These are phyloP conservation scores for Zygosaccharomyces gambellarensis DNA, from an alignment of 805 yeast genomes.

Conservation along the genomic window DNA sequence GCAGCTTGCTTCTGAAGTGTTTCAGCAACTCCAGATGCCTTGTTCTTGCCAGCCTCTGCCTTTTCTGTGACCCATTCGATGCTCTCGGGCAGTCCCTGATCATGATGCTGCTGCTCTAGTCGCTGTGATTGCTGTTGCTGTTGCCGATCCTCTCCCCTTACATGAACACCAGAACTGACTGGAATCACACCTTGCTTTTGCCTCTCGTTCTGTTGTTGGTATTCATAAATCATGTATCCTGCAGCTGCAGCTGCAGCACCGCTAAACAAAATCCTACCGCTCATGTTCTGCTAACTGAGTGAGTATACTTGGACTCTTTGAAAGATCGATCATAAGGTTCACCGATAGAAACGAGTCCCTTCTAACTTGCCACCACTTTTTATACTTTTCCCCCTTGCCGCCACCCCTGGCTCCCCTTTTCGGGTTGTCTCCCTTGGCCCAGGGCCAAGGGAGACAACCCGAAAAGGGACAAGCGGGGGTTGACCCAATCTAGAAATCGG, in stretches of 20 bases:
- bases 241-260: slow-evolving; percentile 29
- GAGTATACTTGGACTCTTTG: no score
- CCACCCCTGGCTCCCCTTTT: slow-evolving; percentile 4
- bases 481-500: not conserved
- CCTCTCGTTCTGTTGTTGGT: slow-evolving; percentile 19
- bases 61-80: slow-evolving; percentile 12
- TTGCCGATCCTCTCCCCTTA: not conserved
- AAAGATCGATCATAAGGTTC: not conserved
- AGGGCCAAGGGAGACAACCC: not conserved
- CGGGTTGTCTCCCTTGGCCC: slow-evolving; percentile 5
- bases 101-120: not conserved
- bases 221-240: slow-evolving; percentile 25
- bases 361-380: not conserved
- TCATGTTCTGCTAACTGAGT: slow-evolving; percentile 9
- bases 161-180: slow-evolving; percentile 3
- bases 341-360: not conserved
- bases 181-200: slow-evolving; percentile 17
- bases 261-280: slow-evolving; percentile 25
- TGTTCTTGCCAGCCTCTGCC: slow-evolving; percentile 8
- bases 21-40: slow-evolving; percentile 10
- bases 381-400: slow-evolving; percentile 5
- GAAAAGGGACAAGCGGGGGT: not conserved
- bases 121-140: not conserved
- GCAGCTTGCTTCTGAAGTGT: slow-evolving; percentile 6
- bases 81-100: not conserved